Conservation (phyloP, 257 asterid genomes). For the Primulina huaijiensis region DNA sequence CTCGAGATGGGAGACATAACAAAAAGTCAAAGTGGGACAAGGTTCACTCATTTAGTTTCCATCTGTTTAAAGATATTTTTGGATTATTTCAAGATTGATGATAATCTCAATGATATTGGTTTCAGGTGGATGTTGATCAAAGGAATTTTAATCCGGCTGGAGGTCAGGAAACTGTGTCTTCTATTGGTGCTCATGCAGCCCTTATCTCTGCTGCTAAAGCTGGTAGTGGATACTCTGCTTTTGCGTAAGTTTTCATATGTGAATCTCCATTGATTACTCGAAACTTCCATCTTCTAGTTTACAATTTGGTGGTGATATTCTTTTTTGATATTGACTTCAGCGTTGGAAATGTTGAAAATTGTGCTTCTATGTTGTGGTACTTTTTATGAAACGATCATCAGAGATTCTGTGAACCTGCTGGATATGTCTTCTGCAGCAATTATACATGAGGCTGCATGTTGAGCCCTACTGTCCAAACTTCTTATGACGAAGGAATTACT, state of each 20-base stretch:
- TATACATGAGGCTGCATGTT: background rate
- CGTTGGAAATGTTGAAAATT: background rate
- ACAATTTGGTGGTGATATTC: background rate
- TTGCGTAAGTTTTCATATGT: slow-evolving; percentile 64
- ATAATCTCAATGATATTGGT: slow-evolving; percentile 21
- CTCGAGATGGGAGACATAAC: slow-evolving; percentile 82
- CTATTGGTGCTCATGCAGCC: slow-evolving; percentile 69
- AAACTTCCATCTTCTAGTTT: background rate
- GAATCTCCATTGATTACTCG: background rate
- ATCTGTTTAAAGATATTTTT: background rate
- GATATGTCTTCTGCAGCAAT: background rate
- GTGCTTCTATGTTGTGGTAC: background rate
- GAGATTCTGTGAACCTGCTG: background rate
- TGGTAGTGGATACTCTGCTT: slow-evolving; percentile 92
- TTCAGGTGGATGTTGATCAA: slow-evolving; percentile 78
- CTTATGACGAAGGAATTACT: no score
- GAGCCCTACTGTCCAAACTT: no score
- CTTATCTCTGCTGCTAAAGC: slow-evolving; percentile 76
- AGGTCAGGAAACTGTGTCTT: slow-evolving; percentile 56
- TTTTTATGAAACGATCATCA: no score
- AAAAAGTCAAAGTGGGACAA: slow-evolving; percentile 99
- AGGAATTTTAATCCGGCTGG: slow-evolving; percentile 39
- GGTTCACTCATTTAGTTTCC: slow-evolving; percentile 44
- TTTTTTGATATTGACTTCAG: background rate
- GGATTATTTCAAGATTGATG: slow-evolving; percentile 20